A percentile compares a stretch with the other conserved stretches of the same genome.
Conservation (phyloP, 2,329 filamentous ascomycete genomes). For the Biscogniauxia sp. region DNA sequence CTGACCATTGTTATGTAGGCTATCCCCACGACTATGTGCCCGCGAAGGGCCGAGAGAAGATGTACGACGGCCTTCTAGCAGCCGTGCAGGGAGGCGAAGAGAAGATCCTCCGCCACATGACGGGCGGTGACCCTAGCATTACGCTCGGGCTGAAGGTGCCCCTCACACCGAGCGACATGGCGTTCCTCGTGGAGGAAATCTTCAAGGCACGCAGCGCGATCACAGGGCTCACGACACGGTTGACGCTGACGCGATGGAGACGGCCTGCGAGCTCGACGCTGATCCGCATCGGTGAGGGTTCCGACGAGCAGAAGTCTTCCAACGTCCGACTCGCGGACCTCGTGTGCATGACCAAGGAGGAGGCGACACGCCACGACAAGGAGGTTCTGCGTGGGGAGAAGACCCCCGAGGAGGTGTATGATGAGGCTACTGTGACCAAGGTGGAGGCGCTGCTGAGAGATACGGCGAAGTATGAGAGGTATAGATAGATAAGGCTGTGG, state of each 20-base stretch:
- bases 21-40: constrained; percentile 86
- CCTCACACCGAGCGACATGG: constrained; percentile 74
- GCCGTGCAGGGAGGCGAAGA: constrained; percentile 77
- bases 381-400: constrained; percentile 71
- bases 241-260: constrained; percentile 79
- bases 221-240: constrained; percentile 74
- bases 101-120: constrained; percentile 58
- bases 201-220: constrained; percentile 80
- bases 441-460: constrained; percentile 68
- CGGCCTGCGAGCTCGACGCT: constrained; percentile 60
- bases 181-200: constrained; percentile 86
- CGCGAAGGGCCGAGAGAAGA: constrained; percentile 80
- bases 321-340: constrained; percentile 45
- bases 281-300: constrained; percentile 58
- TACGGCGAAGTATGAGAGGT: constrained; percentile 59
- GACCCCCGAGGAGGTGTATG: constrained; percentile 71
- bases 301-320: constrained; percentile 76
- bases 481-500: constrained; percentile 32
- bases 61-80: constrained; percentile 82
- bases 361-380: constrained; percentile 66
- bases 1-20: constrained; percentile 43
- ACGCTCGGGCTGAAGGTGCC: constrained; percentile 75
- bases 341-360: constrained; percentile 36
- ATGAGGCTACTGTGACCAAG: constrained; percentile 59
- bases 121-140: constrained; percentile 46